Evolutionary conservation across 2,329 filamentous ascomycete species (phyloP).

Genomic region (Thielaviopsis punctulata): DNA sequence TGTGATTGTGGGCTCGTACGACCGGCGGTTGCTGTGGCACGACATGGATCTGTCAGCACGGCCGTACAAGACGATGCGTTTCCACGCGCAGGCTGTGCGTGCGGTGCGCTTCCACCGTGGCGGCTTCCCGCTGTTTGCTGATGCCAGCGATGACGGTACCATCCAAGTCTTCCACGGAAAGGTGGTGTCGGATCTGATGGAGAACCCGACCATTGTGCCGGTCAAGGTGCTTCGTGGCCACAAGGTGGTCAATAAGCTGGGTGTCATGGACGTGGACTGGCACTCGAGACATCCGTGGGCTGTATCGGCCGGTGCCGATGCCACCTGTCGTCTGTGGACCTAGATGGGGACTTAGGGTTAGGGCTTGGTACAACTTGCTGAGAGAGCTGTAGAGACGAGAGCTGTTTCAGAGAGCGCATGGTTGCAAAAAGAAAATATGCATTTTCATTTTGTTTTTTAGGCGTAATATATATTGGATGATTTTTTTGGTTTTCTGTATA

Average conservation of each 20-base stretch:
- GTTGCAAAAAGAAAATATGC: constrained; percentile 6
- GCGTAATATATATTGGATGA: constrained; percentile 11
- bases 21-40: constrained; percentile 87
- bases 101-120: constrained; percentile 74
- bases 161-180: constrained; percentile 95
- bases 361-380: too few species aligned
- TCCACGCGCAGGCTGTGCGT: constrained; percentile 83
- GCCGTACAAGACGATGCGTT: constrained; percentile 92
- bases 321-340: constrained; percentile 80
- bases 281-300: constrained; percentile 89
- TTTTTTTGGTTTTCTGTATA: not conserved
- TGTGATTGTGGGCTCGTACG: constrained; percentile 84
- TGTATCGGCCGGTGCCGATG: constrained; percentile 85
- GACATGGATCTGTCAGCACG: constrained; percentile 80
- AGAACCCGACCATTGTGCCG: constrained; percentile 90
- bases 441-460: constrained; percentile 9
- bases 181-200: constrained; percentile 85
- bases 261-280: constrained; percentile 91
- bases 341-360: constrained; percentile 19
- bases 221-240: constrained; percentile 88
- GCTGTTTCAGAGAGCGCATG: too few species aligned
- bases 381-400: too few species aligned
- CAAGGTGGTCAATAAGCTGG: constrained; percentile 67
- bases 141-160: constrained; percentile 86
- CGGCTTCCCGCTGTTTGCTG: constrained; percentile 69